A percentile compares a stretch with the other conserved stretches of the same genome.
phyloP scores from a whole-genome alignment of 805 yeast genomes.

The Candida stauntonica region DNA sequence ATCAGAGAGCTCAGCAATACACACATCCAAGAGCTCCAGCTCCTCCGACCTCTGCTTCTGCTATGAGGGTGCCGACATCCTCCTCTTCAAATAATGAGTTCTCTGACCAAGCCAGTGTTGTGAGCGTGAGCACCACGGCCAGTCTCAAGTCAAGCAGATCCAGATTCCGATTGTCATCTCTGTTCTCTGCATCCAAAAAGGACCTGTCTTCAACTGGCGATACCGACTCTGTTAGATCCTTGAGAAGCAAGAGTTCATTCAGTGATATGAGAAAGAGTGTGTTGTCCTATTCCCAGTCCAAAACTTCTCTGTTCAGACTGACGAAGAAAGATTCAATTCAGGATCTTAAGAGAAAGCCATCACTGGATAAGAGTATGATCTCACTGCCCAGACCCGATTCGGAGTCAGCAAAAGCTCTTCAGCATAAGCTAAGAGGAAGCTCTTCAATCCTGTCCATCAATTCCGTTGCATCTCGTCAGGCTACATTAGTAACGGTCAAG shows the following conservation, averaged over 20 bases:
- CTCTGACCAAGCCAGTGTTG: constrained; percentile 20
- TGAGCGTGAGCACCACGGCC: constrained; percentile 14
- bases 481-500: constrained; percentile 12
- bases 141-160: constrained; percentile 24
- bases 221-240: constrained; percentile 23
- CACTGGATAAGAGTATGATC: constrained; percentile 38
- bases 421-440: constrained; percentile 47
- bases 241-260: constrained; percentile 24
- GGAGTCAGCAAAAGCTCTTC: constrained; percentile 49
- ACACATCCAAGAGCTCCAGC: constrained; percentile 7
- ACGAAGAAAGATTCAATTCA: constrained; percentile 22
- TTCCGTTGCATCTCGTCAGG: constrained; percentile 22
- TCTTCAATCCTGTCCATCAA: constrained; percentile 43
- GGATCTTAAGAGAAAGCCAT: constrained; percentile 20
- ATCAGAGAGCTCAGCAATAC: constrained; percentile 12
- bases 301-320: constrained; percentile 20
- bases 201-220: constrained; percentile 13
- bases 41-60: constrained; percentile 11
- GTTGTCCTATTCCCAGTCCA: constrained; percentile 23
- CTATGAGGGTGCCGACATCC: constrained; percentile 3
- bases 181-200: constrained; percentile 22
- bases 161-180: constrained; percentile 25
- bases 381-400: constrained; percentile 55
- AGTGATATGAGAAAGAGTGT: constrained; percentile 30
- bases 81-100: constrained; percentile 2